Percentiles rank a stretch among this genome's conserved stretches.
These are phyloP conservation scores for Didymella pomorum DNA, from an alignment of 2,329 filamentous ascomycete species.

Conservation along the genomic window DNA sequence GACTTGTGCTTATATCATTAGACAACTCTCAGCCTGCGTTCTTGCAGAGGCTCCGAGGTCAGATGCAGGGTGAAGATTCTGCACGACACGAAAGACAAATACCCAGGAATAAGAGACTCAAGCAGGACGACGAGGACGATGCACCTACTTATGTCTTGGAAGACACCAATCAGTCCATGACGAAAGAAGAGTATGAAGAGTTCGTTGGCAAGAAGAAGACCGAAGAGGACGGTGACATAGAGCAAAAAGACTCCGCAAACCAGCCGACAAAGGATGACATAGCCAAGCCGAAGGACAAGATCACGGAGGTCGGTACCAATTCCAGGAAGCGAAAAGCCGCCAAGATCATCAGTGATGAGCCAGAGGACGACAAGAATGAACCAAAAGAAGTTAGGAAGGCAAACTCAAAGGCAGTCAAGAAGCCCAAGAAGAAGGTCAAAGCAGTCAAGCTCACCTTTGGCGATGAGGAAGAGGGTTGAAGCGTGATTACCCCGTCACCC, in stretches of 20 bases:
- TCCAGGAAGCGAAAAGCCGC: constrained; percentile 50
- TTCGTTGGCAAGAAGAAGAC: constrained; percentile 48
- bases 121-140: constrained; percentile 74
- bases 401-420: constrained; percentile 36
- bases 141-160: constrained; percentile 79
- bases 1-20: constrained; percentile 50
- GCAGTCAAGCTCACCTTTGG: constrained; percentile 50
- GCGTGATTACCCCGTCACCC: too few relatives aligned
- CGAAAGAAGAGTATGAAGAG: constrained; percentile 59
- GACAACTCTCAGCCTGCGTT: constrained; percentile 60
- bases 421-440: constrained; percentile 49
- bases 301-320: constrained; percentile 43
- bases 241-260: constrained; percentile 14
- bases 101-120: constrained; percentile 55
- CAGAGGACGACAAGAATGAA: constrained; percentile 28
- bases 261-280: constrained; percentile 9
- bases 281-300: constrained; percentile 39
- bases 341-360: constrained; percentile 46
- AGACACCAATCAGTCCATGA: constrained; percentile 69
- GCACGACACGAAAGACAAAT: constrained; percentile 56
- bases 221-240: constrained; percentile 17
- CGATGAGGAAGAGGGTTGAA: constrained; percentile 43
- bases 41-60: constrained; percentile 60
- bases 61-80: constrained; percentile 60
- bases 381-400: constrained; percentile 17